phyloP scores from a whole-genome alignment of 495 filamentous ascomycete genomes.

The Parachaetomium inaequale region DNA sequence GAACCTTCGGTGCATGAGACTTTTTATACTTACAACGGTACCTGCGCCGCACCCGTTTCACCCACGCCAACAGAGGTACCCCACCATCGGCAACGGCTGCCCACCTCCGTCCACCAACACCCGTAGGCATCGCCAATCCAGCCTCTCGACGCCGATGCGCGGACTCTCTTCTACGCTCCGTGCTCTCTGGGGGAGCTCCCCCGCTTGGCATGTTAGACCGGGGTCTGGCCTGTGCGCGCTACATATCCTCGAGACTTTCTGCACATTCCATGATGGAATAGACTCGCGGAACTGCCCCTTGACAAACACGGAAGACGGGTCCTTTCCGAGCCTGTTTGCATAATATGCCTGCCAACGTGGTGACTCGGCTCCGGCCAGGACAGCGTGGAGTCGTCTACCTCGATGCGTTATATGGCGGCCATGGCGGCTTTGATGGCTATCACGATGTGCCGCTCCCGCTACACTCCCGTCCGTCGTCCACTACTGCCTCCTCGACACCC shows the following conservation, averaged over 20 bases:
- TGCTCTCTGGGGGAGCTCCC: conserved; percentile 5
- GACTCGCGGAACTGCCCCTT: conserved; percentile 13
- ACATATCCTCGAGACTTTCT: background rate
- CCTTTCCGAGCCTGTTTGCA: background rate
- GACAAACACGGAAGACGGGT: conserved; percentile 7
- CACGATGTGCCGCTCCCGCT: background rate
- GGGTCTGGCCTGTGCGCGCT: background rate
- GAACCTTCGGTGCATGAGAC: conserved; percentile 17
- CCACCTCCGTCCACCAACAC: background rate
- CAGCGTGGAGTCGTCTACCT: conserved; percentile 1
- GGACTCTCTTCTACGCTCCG: background rate
- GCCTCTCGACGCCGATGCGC: background rate
- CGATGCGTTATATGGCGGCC: conserved; percentile 8
- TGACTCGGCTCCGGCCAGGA: conserved; percentile 8
- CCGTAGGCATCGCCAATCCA: background rate
- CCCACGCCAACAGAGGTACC: background rate
- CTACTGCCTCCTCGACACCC: background rate
- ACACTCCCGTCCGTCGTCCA: conserved; percentile 6
- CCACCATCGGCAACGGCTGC: background rate
- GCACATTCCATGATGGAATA: conserved; percentile 10
- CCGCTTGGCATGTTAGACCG: conserved; percentile 2
- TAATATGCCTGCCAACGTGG: conserved; percentile 16
- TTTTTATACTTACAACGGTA: conserved; percentile 25
- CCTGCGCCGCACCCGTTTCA: background rate
- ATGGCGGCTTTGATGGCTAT: conserved; percentile 10